Base-by-base conservation (phyloP, 306 rosid species). In the Vigna unguiculata region DNA sequence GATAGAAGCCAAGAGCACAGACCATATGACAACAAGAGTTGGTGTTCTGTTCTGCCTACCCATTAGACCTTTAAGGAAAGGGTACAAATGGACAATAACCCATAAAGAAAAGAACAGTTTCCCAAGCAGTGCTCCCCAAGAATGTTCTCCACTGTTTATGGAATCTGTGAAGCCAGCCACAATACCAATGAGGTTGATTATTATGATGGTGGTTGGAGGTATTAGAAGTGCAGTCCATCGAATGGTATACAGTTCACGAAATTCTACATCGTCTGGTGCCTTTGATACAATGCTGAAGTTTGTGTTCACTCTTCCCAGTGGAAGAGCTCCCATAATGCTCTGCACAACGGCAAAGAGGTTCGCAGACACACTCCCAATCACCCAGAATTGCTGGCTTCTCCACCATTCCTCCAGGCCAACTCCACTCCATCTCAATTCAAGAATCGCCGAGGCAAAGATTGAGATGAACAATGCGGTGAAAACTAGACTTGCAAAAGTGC, bases 301-400 rank as follows among this genome's bases (percentile, higher is more conserved):
- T 6, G 86, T 87, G 34, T 94, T 93, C 3, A 83, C 58, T 80
- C 82, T 91, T 13, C 88, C 85, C 21, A 94, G 55, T 40, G 68
- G 77, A 24, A 72, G 79, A 62, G 84, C 89, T 83, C 88, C 90
- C 67, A 89, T 86, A 1, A 92, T 89, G 67, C 92, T 86, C 62
- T 90, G 92, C 9, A 83, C 40, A n/a, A 90, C 86, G 36, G 99
- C 97, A 49, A 89, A 95, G 68, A 92, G 88, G 64, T 95, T 90
- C 14, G 97, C 93, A 24, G 99, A 95, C 8, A 92, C 87, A 69
- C 97, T 92, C 10, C 99, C 97, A 48, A 95, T 95, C 75, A 95
- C 99, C 99, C 99, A 95, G 75, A 95, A 95, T 71, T 95, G 99
- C 88, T 95, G 97, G 47, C 84, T 92, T 83, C 99, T 95, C 99